phyloP scores from a whole-genome alignment of 2,329 filamentous ascomycete genomes.

The Alternaria solani region DNA sequence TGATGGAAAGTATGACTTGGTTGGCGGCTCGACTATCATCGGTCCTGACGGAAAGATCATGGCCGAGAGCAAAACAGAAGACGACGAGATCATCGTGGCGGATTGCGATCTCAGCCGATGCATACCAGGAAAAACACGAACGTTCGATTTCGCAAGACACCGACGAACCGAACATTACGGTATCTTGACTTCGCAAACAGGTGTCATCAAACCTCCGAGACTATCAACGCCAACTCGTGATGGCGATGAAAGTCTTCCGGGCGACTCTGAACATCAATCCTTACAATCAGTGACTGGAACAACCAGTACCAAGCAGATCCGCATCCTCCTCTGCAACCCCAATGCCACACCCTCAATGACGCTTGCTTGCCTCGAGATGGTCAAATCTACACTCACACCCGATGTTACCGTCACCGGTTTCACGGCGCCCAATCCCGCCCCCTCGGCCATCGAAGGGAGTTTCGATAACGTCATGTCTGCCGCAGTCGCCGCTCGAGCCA shows the following conservation, averaged over 20 bases:
- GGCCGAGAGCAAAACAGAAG: constrained; percentile 56
- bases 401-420: constrained; percentile 60
- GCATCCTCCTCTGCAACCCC: constrained; percentile 4
- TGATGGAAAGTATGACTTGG: constrained; percentile 56
- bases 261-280: accelerated
- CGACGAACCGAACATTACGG: background rate
- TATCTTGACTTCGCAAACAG: background rate
- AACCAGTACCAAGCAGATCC: background rate
- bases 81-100: constrained; percentile 60
- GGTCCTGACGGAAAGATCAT: constrained; percentile 58
- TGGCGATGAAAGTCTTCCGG: accelerated
- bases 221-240: background rate
- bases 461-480: constrained; percentile 61
- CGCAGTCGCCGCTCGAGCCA: constrained; percentile 57
- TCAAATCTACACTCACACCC: constrained; percentile 19
- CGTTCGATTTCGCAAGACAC: background rate
- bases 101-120: constrained; percentile 59
- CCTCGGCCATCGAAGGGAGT: constrained; percentile 61
- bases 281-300: background rate
- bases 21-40: constrained; percentile 34
- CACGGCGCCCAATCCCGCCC: constrained; percentile 59
- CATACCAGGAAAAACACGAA: constrained; percentile 46
- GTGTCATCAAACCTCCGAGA: background rate
- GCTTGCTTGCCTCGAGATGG: background rate
- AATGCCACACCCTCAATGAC: background rate